phyloP scores from a whole-genome alignment of 768 basidiomycete genomes.

The Fomitopsis pulvina region DNA sequence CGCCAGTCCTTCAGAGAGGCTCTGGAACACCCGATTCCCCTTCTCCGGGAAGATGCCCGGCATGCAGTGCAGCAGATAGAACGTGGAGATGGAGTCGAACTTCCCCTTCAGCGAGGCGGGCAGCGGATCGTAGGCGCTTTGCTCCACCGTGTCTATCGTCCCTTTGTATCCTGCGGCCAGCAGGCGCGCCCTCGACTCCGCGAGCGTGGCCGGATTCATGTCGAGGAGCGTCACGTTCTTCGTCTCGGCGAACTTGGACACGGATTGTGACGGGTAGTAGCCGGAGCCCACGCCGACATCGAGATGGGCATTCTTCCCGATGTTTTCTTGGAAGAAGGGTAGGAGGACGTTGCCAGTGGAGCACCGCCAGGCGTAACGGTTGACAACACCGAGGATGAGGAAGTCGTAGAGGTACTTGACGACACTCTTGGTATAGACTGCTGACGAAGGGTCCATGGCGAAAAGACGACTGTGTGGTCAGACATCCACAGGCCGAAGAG shows the following conservation, averaged over 20 bases:
- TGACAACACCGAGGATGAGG: constrained; percentile 10
- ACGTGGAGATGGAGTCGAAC: constrained; percentile 14
- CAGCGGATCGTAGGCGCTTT: constrained; percentile 11
- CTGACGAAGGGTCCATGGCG: constrained; percentile 6
- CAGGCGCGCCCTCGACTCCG: constrained; percentile 2
- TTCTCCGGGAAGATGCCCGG: constrained; percentile 12
- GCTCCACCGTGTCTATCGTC: constrained; percentile 2
- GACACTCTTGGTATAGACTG: constrained; percentile 1
- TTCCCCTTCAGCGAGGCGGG: constrained; percentile 2
- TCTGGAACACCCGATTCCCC: constrained; percentile 6
- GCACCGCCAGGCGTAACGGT: constrained; percentile 12
- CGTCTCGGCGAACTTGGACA: background rate
- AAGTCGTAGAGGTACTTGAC: constrained; percentile 9
- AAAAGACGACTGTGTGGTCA: too few relatives aligned
- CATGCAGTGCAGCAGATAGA: constrained; percentile 16
- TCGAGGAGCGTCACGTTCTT: constrained; percentile 10
- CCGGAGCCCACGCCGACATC: constrained; percentile 16
- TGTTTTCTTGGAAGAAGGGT: constrained; percentile 11
- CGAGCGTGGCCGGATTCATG: constrained; percentile 11
- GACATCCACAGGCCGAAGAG: too few relatives aligned
- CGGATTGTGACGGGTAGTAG: constrained; percentile 10
- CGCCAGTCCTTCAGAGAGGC: background rate
- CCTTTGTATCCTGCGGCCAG: constrained; percentile 7
- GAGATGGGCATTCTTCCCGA: constrained; percentile 11
- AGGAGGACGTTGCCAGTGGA: constrained; percentile 5